These are phyloP conservation scores for Bothriochloa decipiens DNA, from an alignment of 176 grass and related monocot genomes.

Conservation along the genomic window DNA sequence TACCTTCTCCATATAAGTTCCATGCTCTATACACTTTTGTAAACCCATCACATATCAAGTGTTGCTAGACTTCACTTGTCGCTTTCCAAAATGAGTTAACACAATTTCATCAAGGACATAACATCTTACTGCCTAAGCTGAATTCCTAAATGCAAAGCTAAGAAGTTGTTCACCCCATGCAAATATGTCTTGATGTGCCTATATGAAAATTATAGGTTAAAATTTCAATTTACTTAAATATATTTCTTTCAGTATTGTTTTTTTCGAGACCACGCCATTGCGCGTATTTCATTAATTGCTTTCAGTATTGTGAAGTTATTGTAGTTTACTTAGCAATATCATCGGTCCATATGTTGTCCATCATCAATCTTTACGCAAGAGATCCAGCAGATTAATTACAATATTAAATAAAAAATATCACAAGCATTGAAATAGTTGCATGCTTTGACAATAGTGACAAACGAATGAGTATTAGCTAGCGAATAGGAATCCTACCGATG, in stretches of 20 bases:
- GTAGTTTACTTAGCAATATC: not conserved
- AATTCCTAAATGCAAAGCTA: conserved; percentile 1
- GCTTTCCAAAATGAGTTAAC: conserved; percentile 4
- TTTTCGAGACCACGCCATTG: too few relatives aligned
- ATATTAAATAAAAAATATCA: too few relatives aligned
- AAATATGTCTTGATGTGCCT: not conserved
- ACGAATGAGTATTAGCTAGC: too few relatives aligned
- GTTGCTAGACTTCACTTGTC: not conserved
- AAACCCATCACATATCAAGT: too few relatives aligned
- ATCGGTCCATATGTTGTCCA: too few relatives aligned
- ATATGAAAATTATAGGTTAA: not conserved
- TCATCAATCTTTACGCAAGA: too few relatives aligned
- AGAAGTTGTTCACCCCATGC: not conserved
- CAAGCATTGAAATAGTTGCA: too few relatives aligned
- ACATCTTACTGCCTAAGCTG: not conserved
- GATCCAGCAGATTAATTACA: too few relatives aligned
- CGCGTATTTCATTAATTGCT: too few relatives aligned
- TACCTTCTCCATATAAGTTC: not conserved
- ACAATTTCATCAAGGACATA: not conserved
- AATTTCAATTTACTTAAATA: not conserved
- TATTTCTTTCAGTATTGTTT: not conserved
- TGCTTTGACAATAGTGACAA: too few relatives aligned
- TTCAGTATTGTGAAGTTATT: not conserved
- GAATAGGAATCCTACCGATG: too few relatives aligned
- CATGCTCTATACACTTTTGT: too few relatives aligned